Evolutionary conservation across 306 rosid species (phyloP).

Genomic region (Malus fusca): DNA sequence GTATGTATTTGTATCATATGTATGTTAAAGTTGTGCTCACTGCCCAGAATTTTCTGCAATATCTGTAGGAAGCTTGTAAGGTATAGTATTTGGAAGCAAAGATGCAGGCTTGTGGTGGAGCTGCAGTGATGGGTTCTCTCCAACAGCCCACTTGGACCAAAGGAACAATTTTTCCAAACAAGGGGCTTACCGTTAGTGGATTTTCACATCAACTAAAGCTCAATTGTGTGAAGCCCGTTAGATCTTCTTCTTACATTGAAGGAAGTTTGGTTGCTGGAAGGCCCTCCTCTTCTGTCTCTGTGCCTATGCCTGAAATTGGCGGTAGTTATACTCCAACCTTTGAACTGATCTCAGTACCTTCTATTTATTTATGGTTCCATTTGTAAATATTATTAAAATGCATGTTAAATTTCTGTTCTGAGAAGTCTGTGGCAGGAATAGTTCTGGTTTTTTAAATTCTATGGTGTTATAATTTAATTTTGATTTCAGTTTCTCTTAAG

Average conservation of each 20-base stretch:
- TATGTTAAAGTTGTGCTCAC: neutral
- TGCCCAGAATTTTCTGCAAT: neutral
- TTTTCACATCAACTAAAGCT: slow-evolving; percentile 30
- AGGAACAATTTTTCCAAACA: slow-evolving; percentile 27
- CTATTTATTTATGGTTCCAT: neutral
- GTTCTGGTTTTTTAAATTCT: neutral
- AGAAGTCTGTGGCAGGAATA: neutral
- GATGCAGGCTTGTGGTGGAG: slow-evolving; percentile 56
- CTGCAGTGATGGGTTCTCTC: slow-evolving; percentile 52
- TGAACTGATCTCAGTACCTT: neutral
- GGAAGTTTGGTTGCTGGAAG: slow-evolving; percentile 52
- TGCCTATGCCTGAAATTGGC: slow-evolving; percentile 47
- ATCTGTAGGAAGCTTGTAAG: neutral
- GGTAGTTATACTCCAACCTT: slow-evolving; percentile 21
- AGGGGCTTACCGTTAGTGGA: slow-evolving; percentile 23
- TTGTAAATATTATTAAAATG: neutral
- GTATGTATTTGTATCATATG: neutral
- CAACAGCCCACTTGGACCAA: slow-evolving; percentile 51
- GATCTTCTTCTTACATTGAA: slow-evolving; percentile 32
- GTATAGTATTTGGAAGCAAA: neutral
- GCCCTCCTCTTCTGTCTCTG: slow-evolving; percentile 33
- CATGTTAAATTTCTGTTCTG: neutral
- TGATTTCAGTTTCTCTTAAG: neutral
- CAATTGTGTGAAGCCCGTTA: slow-evolving; percentile 31
- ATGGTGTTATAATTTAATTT: neutral